A percentile compares a stretch with the other conserved stretches of the same genome.
Conservation (phyloP, 345 rosid genomes). For the Erodium maritimum region DNA sequence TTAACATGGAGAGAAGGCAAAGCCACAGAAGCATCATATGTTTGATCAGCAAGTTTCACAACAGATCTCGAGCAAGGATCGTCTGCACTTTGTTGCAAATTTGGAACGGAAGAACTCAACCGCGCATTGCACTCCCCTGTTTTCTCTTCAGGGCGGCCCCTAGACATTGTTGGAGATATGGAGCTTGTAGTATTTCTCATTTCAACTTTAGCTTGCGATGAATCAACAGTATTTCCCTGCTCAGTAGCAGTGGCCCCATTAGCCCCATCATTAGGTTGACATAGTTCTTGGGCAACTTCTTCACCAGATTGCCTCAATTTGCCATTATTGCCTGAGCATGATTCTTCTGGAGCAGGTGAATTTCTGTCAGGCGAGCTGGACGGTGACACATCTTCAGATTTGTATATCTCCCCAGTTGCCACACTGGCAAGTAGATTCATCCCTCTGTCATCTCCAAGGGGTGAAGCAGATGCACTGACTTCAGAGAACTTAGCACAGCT, state of each 20-base stretch:
- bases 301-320: slow-evolving; percentile 19
- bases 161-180: slow-evolving; percentile 3
- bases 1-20: slow-evolving; percentile 10
- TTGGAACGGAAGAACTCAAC: slow-evolving; percentile 19
- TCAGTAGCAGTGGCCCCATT: slow-evolving; percentile 11
- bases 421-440: slow-evolving; percentile 95
- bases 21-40: slow-evolving; percentile 8
- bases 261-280: slow-evolving; percentile 14
- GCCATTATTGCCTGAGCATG: slow-evolving; percentile 25
- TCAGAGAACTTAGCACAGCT: slow-evolving; percentile 73
- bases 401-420: slow-evolving; percentile 80
- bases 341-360: slow-evolving; percentile 19
- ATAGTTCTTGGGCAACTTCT: slow-evolving; percentile 15
- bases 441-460: slow-evolving; percentile 77
- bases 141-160: slow-evolving; percentile 9
- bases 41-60: slow-evolving; percentile 26
- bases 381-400: slow-evolving; percentile 46
- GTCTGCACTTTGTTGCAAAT: slow-evolving; percentile 20
- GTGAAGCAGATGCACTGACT: slow-evolving; percentile 33
- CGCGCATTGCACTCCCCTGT: slow-evolving; percentile 17
- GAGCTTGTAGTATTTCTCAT: slow-evolving; percentile 11
- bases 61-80: slow-evolving; percentile 30
- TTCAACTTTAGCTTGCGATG: slow-evolving; percentile 13
- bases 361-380: slow-evolving; percentile 34
- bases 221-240: slow-evolving; percentile 21